Conservation (phyloP, 306 rosid genomes). For the Sophora flavescens region DNA sequence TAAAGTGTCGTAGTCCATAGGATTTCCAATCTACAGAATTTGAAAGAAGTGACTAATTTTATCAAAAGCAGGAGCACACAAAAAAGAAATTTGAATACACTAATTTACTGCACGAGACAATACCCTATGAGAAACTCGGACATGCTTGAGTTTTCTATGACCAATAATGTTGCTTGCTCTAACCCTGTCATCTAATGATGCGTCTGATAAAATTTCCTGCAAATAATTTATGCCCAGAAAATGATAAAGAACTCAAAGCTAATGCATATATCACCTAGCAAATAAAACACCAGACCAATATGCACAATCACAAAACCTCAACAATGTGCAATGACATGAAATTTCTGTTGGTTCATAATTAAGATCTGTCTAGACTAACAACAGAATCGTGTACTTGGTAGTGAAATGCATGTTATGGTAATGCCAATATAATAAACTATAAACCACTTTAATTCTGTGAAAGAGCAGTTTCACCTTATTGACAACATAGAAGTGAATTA, state of each 20-base stretch:
- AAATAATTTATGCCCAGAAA: slow-evolving; percentile 40
- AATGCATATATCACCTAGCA: slow-evolving; percentile 42
- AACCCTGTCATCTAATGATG: slow-evolving; percentile 71
- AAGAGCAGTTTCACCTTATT: neutral
- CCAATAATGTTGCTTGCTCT: slow-evolving; percentile 54
- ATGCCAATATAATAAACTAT: slow-evolving; percentile 6
- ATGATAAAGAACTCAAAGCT: slow-evolving; percentile 37
- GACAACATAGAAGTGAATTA: slow-evolving; percentile 6
- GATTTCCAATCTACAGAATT: slow-evolving; percentile 80
- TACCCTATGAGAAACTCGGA: slow-evolving; percentile 89
- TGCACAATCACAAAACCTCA: slow-evolving; percentile 18
- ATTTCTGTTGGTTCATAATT: slow-evolving; percentile 24
- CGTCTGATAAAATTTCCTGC: slow-evolving; percentile 89
- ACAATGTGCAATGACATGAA: slow-evolving; percentile 14
- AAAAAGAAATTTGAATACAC: slow-evolving; percentile 40
- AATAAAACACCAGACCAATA: neutral
- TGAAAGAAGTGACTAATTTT: slow-evolving; percentile 32
- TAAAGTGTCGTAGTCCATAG: slow-evolving; percentile 82
- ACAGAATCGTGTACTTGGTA: slow-evolving; percentile 15
- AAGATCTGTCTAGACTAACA: slow-evolving; percentile 23
- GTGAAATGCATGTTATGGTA: slow-evolving; percentile 33
- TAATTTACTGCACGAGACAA: slow-evolving; percentile 29
- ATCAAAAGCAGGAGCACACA: slow-evolving; percentile 26
- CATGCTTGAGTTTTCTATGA: slow-evolving; percentile 64
- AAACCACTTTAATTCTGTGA: slow-evolving; percentile 2